phyloP scores from a whole-genome alignment of 768 basidiomycete genomes.

The Sarcodon sp. region DNA sequence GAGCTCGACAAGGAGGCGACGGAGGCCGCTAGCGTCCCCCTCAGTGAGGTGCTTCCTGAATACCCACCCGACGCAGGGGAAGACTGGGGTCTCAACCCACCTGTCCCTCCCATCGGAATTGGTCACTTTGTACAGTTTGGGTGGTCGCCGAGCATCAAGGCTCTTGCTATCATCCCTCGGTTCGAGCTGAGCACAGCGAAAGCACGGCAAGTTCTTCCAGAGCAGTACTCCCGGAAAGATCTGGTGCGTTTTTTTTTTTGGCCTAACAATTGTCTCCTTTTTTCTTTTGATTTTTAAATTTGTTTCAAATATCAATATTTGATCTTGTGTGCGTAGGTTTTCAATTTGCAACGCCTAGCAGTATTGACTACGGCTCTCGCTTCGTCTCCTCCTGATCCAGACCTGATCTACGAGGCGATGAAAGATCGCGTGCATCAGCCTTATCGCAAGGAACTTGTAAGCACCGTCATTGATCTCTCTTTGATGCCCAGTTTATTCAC shows the following conservation, averaged over 20 bases:
- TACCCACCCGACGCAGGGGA: slow-evolving; percentile 88
- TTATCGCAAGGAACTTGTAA: slow-evolving; percentile 76
- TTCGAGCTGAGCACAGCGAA: slow-evolving; percentile 96
- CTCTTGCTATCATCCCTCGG: slow-evolving; percentile 86
- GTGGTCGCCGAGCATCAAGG: slow-evolving; percentile 78
- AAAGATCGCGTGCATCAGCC: slow-evolving; percentile 97
- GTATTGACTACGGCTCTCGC: slow-evolving; percentile 92
- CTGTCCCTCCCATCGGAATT: slow-evolving; percentile 78
- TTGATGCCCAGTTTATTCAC: neutral
- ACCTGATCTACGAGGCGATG: slow-evolving; percentile 99
- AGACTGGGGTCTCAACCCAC: slow-evolving; percentile 84
- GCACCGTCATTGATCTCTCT: slow-evolving; percentile 12
- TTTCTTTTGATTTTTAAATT: neutral
- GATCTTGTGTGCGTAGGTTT: slow-evolving; percentile 45
- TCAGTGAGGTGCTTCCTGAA: slow-evolving; percentile 93
- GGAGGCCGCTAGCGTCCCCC: slow-evolving; percentile 78
- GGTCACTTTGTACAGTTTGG: slow-evolving; percentile 89
- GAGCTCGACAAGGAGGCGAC: slow-evolving; percentile 77
- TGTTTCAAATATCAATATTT: neutral
- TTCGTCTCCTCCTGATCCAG: slow-evolving; percentile 84
- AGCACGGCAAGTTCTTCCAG: slow-evolving; percentile 83
- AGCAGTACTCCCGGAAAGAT: slow-evolving; percentile 78
- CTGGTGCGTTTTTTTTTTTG: slow-evolving; percentile 40
- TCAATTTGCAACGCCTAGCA: slow-evolving; percentile 93
- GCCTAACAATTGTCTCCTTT: neutral